Base-by-base conservation (phyloP, 352 stramenopile species). In the Phytophthora hibernalis region DNA sequence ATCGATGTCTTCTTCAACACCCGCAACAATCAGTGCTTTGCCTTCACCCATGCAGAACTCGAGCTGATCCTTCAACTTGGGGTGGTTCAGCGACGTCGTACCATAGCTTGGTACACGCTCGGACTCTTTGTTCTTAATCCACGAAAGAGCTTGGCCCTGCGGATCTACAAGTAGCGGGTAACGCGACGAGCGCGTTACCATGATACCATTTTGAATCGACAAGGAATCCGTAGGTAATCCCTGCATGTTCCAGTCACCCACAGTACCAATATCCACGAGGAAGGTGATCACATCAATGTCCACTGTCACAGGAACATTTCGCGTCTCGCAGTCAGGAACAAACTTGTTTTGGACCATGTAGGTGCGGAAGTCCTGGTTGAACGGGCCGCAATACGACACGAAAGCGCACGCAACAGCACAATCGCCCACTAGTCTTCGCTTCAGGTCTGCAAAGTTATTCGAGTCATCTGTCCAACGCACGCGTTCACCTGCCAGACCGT, bases 201-300 rank as follows among this genome's bases (percentile, higher is more conserved):
- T 96, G 75, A 99, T 99, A 68, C 97, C 97, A 75, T 99, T 99
- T 65, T 99, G 96, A 72, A 98, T 99, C 21, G 93, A 99, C 11
- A 99, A 79, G 6, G 96, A 92, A 79, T 99, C 97, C 0, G 97
- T 99, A 18, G 97, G 97, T 10, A 99, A 72, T 1, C 97, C 97
- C 61, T 99, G 83, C 75, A 99, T 97, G 77, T 99, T 99, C 97
- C 97, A 99, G 70, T 99, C 97, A 28, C 97, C 97, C 49, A 99
- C 97, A 5, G 96, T 99, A 6, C 93, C 97, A 40, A 98, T 94
- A 72, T 99, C 96, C n/a, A 98, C 97, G 10, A 99, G 75, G 66
- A 99, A 99, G 20, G 91, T 95, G 56, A 98, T 98, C 16, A 99
- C 84, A 61, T 99, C 95, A 13, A 99, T 89, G 69, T 98, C 98